Percentiles rank a stretch among this genome's conserved stretches.
phyloP scores from a whole-genome alignment of 2,329 filamentous ascomycete species.

The Didymella segeticola region DNA sequence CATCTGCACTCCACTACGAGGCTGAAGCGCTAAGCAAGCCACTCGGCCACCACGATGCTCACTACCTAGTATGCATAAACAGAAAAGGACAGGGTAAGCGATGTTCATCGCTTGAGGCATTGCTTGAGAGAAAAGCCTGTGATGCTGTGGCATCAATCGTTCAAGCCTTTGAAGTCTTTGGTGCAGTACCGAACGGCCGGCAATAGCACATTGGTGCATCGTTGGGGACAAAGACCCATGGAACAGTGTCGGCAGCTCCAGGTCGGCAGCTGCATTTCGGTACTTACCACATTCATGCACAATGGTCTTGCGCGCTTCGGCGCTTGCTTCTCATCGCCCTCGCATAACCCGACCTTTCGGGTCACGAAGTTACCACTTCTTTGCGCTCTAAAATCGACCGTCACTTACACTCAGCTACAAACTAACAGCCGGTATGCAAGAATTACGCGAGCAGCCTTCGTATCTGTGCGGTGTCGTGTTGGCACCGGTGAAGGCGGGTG shows the following conservation, averaged over 20 bases:
- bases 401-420: constrained; percentile 1
- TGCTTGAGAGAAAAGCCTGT: background rate
- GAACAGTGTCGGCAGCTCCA: background rate
- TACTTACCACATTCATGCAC: background rate
- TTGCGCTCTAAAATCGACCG: constrained; percentile 5
- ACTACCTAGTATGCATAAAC: constrained; percentile 1
- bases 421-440: background rate
- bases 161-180: background rate
- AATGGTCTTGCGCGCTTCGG: constrained; percentile 1
- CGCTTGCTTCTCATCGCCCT: constrained; percentile 5
- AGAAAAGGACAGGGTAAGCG: background rate
- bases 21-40: constrained; percentile 9
- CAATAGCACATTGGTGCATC: constrained; percentile 1
- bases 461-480: background rate
- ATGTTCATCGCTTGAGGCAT: constrained; percentile 1
- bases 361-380: background rate
- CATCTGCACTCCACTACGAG: background rate
- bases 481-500: constrained; percentile 8
- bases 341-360: background rate
- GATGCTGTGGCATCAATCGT: background rate
- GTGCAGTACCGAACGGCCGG: background rate
- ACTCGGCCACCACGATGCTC: constrained; percentile 12
- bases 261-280: background rate
- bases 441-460: background rate
- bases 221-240: constrained; percentile 3